phyloP scores from a whole-genome alignment of 495 filamentous ascomycete species.

The Umbilicaria muhlenbergii region DNA sequence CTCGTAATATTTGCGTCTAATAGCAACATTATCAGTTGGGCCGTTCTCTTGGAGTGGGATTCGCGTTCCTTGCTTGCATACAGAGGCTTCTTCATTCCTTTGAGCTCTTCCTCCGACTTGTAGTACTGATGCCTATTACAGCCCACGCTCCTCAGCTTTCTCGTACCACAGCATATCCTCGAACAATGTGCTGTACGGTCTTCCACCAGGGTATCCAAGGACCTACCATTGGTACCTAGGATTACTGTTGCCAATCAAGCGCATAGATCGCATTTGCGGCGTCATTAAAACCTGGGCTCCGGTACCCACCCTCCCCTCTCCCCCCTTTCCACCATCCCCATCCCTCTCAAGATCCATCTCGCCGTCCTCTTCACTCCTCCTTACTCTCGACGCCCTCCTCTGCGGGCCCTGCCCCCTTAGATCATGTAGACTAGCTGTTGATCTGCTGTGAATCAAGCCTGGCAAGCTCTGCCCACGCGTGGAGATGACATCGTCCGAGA shows the following conservation, averaged over 20 bases:
- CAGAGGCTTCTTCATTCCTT: constrained; percentile 47
- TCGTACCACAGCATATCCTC: not conserved
- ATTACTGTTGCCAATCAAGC: constrained; percentile 62
- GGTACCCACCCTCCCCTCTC: constrained; percentile 17
- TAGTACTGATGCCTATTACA: constrained; percentile 42
- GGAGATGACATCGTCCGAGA: constrained; percentile 14
- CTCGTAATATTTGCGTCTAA: constrained; percentile 64
- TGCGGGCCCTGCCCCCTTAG: constrained; percentile 1
- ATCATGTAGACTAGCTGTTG: constrained; percentile 11
- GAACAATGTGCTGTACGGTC: not conserved
- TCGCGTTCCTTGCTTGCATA: constrained; percentile 14
- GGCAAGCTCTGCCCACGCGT: constrained; percentile 19
- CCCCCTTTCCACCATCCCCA: constrained; percentile 1
- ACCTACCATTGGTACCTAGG: constrained; percentile 49
- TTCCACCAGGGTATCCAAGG: not conserved
- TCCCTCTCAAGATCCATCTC: constrained; percentile 9
- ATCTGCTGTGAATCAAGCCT: constrained; percentile 13
- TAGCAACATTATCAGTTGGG: constrained; percentile 3
- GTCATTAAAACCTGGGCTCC: constrained; percentile 38
- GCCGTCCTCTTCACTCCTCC: constrained; percentile 4
- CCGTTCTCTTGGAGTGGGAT: not conserved
- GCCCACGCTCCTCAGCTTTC: not conserved
- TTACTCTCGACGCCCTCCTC: constrained; percentile 5
- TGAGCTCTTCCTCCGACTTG: constrained; percentile 51
- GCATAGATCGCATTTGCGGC: constrained; percentile 59